Conservation (phyloP, 129 eudicot species). For the Heracleum sosnowskyi region DNA sequence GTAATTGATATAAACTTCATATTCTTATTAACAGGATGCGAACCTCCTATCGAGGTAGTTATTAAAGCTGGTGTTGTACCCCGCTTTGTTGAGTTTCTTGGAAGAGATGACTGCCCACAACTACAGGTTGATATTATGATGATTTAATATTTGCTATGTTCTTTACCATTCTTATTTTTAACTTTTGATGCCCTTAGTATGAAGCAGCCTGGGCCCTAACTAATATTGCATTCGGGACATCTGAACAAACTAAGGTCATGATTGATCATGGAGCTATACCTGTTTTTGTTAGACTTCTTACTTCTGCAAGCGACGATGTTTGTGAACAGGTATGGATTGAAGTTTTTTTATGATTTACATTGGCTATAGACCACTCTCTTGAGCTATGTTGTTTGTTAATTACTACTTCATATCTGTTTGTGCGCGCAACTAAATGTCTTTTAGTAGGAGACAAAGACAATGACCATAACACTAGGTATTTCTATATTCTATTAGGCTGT, state of each 20-base stretch:
- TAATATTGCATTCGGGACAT: conserved; percentile 19
- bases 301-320: conserved; percentile 16
- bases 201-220: conserved; percentile 18
- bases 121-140: conserved; percentile 5
- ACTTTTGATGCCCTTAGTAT: neutral
- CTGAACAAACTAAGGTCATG: conserved; percentile 10
- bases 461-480: neutral
- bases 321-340: conserved; percentile 14
- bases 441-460: neutral
- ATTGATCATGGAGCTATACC: conserved; percentile 18
- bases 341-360: neutral
- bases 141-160: neutral
- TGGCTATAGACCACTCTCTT: neutral
- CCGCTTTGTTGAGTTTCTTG: conserved; percentile 15
- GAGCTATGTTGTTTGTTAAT: neutral
- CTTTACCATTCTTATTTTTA: neutral
- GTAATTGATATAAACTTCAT: neutral
- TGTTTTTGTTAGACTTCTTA: conserved; percentile 14
- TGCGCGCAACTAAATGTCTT: neutral
- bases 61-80: conserved; percentile 20
- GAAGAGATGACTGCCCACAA: conserved; percentile 14
- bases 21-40: neutral
- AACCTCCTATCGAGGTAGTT: conserved; percentile 16
- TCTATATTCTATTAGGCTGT: conserved; percentile 5
- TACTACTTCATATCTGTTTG: neutral